Conservation (phyloP, 2,329 filamentous ascomycete genomes). For the Aspergillus arachidicola region DNA sequence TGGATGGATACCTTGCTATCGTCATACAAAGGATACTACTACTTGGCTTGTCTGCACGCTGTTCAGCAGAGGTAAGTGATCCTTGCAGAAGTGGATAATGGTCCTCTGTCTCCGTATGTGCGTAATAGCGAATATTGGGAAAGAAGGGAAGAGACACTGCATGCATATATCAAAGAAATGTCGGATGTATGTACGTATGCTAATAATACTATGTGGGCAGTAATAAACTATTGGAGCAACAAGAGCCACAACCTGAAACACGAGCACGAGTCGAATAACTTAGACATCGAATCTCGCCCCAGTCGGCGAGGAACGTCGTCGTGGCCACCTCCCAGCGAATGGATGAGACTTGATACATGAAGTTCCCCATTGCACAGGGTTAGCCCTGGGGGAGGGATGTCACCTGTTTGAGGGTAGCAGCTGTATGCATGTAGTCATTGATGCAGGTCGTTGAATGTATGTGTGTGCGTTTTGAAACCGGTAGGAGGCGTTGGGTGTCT, state of each 20-base stretch:
- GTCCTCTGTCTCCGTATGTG: background rate
- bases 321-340: background rate
- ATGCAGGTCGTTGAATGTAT: constrained; percentile 1
- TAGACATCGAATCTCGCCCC: background rate
- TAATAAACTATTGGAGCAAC: background rate
- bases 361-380: background rate
- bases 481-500: background rate
- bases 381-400: background rate
- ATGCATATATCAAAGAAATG: background rate
- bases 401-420: background rate
- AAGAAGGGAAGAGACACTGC: background rate
- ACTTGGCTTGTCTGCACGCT: background rate
- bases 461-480: constrained; percentile 2
- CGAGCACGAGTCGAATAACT: constrained; percentile 4
- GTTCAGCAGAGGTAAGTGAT: background rate
- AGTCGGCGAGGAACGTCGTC: background rate
- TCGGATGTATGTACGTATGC: background rate
- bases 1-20: background rate
- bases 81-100: constrained; percentile 1
- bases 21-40: background rate
- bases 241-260: background rate
- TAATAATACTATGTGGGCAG: background rate
- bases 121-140: background rate
- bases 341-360: background rate
- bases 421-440: background rate